A percentile compares a stretch with the other conserved stretches of the same genome.
Conservation (phyloP, 2,329 filamentous ascomycete species). For the Incumbomyces delicatus region DNA sequence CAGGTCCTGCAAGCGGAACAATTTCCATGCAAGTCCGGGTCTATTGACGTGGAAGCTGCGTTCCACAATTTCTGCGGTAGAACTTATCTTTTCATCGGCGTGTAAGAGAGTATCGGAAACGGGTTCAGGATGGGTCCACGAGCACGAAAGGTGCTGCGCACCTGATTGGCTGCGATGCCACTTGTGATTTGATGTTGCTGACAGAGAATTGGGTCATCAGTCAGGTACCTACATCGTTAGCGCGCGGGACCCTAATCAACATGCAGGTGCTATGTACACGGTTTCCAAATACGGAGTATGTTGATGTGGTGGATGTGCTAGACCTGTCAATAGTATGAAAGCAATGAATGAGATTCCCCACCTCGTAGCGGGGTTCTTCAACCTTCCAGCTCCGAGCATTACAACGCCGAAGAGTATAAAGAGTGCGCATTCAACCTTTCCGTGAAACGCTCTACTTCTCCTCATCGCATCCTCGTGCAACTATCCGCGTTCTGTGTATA, state of each 20-base stretch:
- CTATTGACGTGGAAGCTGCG: too few species aligned
- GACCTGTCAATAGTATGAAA: too few species aligned
- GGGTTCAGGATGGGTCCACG: too few species aligned
- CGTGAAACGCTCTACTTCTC: neutral
- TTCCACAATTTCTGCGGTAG: too few species aligned
- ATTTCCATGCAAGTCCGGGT: too few species aligned
- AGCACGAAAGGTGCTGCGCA: too few species aligned
- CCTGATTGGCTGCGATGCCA: neutral
- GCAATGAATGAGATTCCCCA: neutral
- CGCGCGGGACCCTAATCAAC: neutral
- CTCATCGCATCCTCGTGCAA: neutral
- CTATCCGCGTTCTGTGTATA: too few species aligned
- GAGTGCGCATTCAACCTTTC: neutral
- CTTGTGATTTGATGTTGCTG: slow-evolving; percentile 6
- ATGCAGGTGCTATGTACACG: neutral
- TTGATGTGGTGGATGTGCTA: neutral
- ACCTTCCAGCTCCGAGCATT: too few species aligned
- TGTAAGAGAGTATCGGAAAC: too few species aligned
- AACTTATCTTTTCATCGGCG: too few species aligned
- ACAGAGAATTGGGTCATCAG: slow-evolving; percentile 4
- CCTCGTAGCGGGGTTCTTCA: neutral
- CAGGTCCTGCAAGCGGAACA: too few species aligned
- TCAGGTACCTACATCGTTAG: neutral
- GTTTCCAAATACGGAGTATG: neutral
- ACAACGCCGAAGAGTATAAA: slow-evolving; percentile 1